Percentiles rank a stretch among this genome's conserved stretches.
Conservation (phyloP, 2,329 filamentous ascomycete species). For the Saccharata proteae region DNA sequence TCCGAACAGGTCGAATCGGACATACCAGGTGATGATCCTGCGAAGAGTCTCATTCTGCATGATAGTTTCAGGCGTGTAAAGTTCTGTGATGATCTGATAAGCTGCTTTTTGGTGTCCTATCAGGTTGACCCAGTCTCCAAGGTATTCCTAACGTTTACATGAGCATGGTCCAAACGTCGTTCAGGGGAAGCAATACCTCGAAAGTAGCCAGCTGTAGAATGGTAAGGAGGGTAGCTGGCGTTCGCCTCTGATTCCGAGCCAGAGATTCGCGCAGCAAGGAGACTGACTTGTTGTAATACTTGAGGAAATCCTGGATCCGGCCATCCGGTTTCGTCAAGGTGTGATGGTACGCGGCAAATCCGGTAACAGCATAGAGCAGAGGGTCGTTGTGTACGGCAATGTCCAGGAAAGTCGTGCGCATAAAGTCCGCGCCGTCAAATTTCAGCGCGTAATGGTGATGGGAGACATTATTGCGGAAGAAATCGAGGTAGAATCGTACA, state of each 20-base stretch:
- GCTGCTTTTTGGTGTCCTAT: slow-evolving; percentile 89
- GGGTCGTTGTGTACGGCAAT: slow-evolving; percentile 67
- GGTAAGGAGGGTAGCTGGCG: slow-evolving; percentile 64
- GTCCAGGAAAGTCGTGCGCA: slow-evolving; percentile 57
- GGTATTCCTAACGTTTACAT: slow-evolving; percentile 55
- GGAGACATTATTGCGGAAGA: slow-evolving; percentile 65
- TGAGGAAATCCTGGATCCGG: slow-evolving; percentile 68
- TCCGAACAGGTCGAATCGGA: slow-evolving; percentile 74
- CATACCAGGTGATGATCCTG: slow-evolving; percentile 77
- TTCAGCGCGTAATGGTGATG: slow-evolving; percentile 74
- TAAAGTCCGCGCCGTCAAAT: slow-evolving; percentile 58
- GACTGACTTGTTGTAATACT: slow-evolving; percentile 84
- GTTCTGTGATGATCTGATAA: slow-evolving; percentile 61
- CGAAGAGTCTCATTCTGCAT: slow-evolving; percentile 59
- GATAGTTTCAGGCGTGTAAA: slow-evolving; percentile 67
- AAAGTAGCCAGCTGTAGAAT: slow-evolving; percentile 88
- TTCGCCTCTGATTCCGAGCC: slow-evolving; percentile 57
- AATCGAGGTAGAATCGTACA: slow-evolving; percentile 65
- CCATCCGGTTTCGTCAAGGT: slow-evolving; percentile 59
- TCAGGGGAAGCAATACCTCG: slow-evolving; percentile 49
- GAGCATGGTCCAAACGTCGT: slow-evolving; percentile 5
- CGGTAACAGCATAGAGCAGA: slow-evolving; percentile 73
- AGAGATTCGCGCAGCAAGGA: slow-evolving; percentile 61
- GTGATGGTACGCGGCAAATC: slow-evolving; percentile 79
- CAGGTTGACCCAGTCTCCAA: slow-evolving; percentile 91